Evolutionary conservation across 2,329 filamentous ascomycete species (phyloP), one percentile per base, ranked within the genome.

Genomic region (Hymenoscyphus fraxineus): DNA sequence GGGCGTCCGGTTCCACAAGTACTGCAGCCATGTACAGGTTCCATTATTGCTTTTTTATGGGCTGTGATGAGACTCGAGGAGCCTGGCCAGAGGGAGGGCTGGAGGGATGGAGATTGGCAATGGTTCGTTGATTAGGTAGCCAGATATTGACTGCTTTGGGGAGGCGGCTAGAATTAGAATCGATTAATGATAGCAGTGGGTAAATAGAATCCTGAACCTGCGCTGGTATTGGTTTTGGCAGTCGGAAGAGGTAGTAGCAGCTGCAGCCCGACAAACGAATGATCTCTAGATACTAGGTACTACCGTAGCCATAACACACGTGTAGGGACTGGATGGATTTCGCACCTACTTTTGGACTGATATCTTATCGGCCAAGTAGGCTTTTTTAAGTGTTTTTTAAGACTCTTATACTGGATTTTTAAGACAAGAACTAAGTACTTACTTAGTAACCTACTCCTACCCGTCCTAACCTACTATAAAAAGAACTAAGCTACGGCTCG

Each of bases 41-140:
- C 47, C 47, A 54, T 54, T 54, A 54, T 54, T 54, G 47, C 47
- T 54, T 54, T 51, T 27, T 27, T 54, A 54, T 27, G 47, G 47
- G 19, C 47, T 54, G 47, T 54, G 47, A 22, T 27, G 19, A 27
- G 47, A 54, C 47, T 54, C 47, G 47, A 54, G 19, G 22, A 54
- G 19, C 47, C 47, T 54, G 47, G 47, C 47, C 22, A 10, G 44
- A 51, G 44, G 35, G 44, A 51, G 44, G 44, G 47, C 10, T 5
- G 13, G 47, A 27, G 47, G 22, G 44, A 22, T 51, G 19, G 47
- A 19, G 47, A 13, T 27, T 27, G 27, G 27, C 27, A 27, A 27
- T 27, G 27, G 27, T 27, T 27, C 27, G 27, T 27, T 27, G 1
- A 22, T 35, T 35, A 35, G 35, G 35, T 35, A 35, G 35, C 35